Base-by-base conservation (phyloP, 2,329 filamentous ascomycete species). In the Aspergillus awamori region DNA sequence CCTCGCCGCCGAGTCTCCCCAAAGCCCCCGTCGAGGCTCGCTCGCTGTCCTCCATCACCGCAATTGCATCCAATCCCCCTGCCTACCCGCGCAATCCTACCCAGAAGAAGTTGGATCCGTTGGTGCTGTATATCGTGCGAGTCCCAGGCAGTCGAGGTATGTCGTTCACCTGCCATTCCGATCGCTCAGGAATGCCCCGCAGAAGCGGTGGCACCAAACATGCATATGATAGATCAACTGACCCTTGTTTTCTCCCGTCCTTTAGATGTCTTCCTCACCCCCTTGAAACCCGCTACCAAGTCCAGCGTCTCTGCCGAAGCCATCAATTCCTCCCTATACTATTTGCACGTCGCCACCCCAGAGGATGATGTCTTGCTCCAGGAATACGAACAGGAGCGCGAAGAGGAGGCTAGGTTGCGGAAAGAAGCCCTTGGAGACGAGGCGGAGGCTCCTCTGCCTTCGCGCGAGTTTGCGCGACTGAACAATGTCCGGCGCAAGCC, bases 81-180 rank as follows among this genome's bases (percentile, higher is more conserved):
- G 85, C 88, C 69, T 95, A 96, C 75, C 92, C 92, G 53, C 85
- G 89, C 70, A 91, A 91, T 72, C 90, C 91, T 5, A 86, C 87
- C 3, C 87, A 89, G 67, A 80, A 84, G 69, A 85, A 82, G 64
- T 85, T 89, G 64, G 87, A 92, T 53, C 87, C 92, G 4, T 77
- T 98, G 54, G 87, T 89, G 2, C 84, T 99, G 43, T 99, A 99
- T 78, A 96, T 99, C 67, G 92, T 94, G 38, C 84, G 94, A 67
- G 94, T 99, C 0, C 95, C 95, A 1, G 94, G 94, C 22, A 96
- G 91, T 65, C 87, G 88, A 88, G 92, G 92, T 93, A 81, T 20
- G 70, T 43, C 38, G 26, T n/a, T 11, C 22, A 6, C 22, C 41
- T 22, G 49, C 15, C 43, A 41, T 28, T 33, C 49, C 28, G 17